phyloP scores from a whole-genome alignment of 257 asterid genomes.

The Penstemon barbatus region DNA sequence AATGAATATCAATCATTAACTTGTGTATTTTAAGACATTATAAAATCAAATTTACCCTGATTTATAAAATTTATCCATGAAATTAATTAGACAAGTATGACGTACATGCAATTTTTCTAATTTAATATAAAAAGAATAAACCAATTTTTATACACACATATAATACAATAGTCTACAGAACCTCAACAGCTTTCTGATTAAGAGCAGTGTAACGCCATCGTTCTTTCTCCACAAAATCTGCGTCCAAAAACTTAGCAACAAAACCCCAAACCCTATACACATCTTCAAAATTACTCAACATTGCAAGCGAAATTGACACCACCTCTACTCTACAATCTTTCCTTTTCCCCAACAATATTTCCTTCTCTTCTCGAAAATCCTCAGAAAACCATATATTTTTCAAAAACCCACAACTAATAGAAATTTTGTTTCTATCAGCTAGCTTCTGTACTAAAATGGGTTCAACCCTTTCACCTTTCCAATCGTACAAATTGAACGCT shows the following conservation, averaged over 20 bases:
- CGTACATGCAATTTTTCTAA: too few relatives aligned
- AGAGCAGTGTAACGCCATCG: constrained; percentile 82
- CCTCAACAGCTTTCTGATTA: constrained; percentile 71
- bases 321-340: constrained; percentile 41
- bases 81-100: too few relatives aligned
- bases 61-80: too few relatives aligned
- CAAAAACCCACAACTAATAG: constrained; percentile 56
- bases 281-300: constrained; percentile 69
- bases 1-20: too few relatives aligned
- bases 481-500: constrained; percentile 74
- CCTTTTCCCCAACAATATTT: constrained; percentile 27
- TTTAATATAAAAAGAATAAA: too few relatives aligned
- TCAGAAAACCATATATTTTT: constrained; percentile 52
- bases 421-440: constrained; percentile 69
- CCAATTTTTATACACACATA: too few relatives aligned
- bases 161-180: not conserved
- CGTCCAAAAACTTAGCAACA: constrained; percentile 78
- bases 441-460: constrained; percentile 73
- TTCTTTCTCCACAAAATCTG: constrained; percentile 92
- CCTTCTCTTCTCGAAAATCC: constrained; percentile 37
- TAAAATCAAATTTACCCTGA: too few relatives aligned
- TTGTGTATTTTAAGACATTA: too few relatives aligned
- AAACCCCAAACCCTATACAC: constrained; percentile 72
- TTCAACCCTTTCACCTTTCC: constrained; percentile 77
- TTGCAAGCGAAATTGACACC: constrained; percentile 53